Evolutionary conservation across 768 basidiomycete species (phyloP).

Genomic region (Serpula lacrymans): DNA sequence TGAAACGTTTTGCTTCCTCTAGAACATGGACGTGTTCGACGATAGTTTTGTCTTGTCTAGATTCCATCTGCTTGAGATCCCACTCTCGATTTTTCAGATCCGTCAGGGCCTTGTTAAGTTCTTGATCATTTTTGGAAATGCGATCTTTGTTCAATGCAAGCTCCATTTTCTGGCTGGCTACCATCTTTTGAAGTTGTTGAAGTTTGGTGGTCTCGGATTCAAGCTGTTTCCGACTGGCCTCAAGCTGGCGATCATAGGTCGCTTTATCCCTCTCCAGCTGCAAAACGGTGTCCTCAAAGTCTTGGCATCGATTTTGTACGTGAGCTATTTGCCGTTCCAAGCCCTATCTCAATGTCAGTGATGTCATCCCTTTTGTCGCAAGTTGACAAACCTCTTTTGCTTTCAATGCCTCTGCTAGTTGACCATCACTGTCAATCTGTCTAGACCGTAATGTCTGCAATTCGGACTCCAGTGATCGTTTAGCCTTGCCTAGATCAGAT

Average conservation of each 20-base stretch:
- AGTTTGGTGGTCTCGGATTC: conserved; percentile 72
- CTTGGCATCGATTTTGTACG: conserved; percentile 73
- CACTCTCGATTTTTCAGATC: conserved; percentile 81
- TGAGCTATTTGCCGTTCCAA: conserved; percentile 74
- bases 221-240: conserved; percentile 67
- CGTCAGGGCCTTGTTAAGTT: conserved; percentile 74
- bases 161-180: conserved; percentile 65
- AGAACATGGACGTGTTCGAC: conserved; percentile 97
- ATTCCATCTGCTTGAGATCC: conserved; percentile 82
- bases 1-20: conserved; percentile 92
- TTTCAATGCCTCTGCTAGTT: conserved; percentile 56
- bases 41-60: conserved; percentile 94
- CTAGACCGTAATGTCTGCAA: conserved; percentile 64
- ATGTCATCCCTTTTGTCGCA: background rate
- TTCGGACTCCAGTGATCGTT: conserved; percentile 67
- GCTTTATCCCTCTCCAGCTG: conserved; percentile 82
- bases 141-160: conserved; percentile 64
- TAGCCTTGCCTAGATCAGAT: conserved; percentile 63
- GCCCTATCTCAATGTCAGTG: conserved; percentile 37
- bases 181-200: conserved; percentile 66
- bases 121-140: conserved; percentile 69
- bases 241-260: conserved; percentile 67
- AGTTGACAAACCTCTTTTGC: conserved; percentile 78
- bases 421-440: conserved; percentile 63
- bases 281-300: conserved; percentile 85